These are phyloP conservation scores for Erodium maritimum DNA, from an alignment of 345 rosid species.

Conservation along the genomic window DNA sequence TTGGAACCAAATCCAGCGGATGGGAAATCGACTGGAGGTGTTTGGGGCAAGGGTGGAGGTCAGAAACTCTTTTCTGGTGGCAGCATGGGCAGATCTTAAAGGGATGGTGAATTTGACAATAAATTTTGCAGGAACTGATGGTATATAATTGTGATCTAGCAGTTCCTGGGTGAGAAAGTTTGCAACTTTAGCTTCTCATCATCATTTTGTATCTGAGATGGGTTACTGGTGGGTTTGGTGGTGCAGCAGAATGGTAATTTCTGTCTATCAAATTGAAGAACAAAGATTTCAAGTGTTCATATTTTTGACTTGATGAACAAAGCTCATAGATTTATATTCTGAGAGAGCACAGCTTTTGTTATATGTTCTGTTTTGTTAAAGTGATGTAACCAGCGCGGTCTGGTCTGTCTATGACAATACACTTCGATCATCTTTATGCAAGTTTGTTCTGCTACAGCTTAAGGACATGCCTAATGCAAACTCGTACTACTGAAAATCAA, in stretches of 20 bases:
- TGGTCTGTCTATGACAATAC: too few species aligned
- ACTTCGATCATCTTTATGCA: too few species aligned
- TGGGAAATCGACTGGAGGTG: constrained; percentile 30
- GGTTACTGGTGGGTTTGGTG: not conserved
- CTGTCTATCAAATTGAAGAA: not conserved
- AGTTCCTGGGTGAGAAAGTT: too few species aligned
- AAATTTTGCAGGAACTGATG: not conserved
- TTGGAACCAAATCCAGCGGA: constrained; percentile 13
- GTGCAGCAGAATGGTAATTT: not conserved
- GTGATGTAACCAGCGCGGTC: not conserved
- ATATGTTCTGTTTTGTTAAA: not conserved
- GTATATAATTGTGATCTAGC: not conserved
- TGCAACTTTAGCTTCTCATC: not conserved
- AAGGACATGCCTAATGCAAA: too few species aligned
- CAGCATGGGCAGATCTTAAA: not conserved
- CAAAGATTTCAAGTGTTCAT: not conserved
- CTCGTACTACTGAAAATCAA: too few species aligned
- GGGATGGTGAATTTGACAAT: not conserved
- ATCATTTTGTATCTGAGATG: not conserved
- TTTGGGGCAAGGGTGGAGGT: constrained; percentile 67
- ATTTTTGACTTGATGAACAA: too few species aligned
- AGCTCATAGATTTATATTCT: too few species aligned
- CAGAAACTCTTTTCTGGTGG: constrained; percentile 36
- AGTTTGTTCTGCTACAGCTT: too few species aligned
- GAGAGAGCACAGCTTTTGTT: not conserved